phyloP scores from a whole-genome alignment of 129 eudicot genomes.

The Helichrysum umbraculigerum region DNA sequence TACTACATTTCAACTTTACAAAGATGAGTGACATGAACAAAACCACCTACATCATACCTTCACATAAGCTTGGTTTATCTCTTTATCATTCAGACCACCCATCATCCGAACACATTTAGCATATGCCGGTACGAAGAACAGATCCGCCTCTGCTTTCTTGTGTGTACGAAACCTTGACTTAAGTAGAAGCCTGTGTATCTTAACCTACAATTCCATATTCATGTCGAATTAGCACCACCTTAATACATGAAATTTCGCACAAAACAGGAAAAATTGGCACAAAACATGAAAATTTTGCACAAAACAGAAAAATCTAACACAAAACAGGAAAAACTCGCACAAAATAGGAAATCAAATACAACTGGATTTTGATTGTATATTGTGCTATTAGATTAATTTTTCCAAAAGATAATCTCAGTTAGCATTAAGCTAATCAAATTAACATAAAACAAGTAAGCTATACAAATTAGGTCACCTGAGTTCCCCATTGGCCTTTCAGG shows the following conservation, averaged over 20 bases:
- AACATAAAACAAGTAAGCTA: neutral
- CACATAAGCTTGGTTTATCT: slow-evolving; percentile 83
- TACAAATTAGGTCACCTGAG: slow-evolving; percentile 50
- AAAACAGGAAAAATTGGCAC: too few relatives aligned
- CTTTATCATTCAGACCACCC: slow-evolving; percentile 88
- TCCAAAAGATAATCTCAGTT: neutral
- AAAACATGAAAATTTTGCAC: neutral
- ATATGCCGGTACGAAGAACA: slow-evolving; percentile 86
- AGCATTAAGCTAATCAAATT: neutral
- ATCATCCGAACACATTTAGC: slow-evolving; percentile 93
- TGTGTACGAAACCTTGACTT: slow-evolving; percentile 81
- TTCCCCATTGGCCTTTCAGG: slow-evolving; percentile 81
- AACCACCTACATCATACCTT: slow-evolving; percentile 47
- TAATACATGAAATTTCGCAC: neutral
- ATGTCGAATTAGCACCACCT: neutral
- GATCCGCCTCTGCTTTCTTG: slow-evolving; percentile 77
- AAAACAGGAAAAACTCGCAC: too few relatives aligned
- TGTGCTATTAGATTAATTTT: too few relatives aligned
- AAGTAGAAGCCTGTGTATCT: slow-evolving; percentile 78
- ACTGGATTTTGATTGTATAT: too few relatives aligned
- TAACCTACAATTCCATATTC: slow-evolving; percentile 55
- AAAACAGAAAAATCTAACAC: neutral
- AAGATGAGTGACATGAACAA: neutral
- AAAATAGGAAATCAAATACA: too few relatives aligned
- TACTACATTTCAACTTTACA: neutral